phyloP scores from a whole-genome alignment of 148 eudicot species.

The Dysphania ambrosioides region DNA sequence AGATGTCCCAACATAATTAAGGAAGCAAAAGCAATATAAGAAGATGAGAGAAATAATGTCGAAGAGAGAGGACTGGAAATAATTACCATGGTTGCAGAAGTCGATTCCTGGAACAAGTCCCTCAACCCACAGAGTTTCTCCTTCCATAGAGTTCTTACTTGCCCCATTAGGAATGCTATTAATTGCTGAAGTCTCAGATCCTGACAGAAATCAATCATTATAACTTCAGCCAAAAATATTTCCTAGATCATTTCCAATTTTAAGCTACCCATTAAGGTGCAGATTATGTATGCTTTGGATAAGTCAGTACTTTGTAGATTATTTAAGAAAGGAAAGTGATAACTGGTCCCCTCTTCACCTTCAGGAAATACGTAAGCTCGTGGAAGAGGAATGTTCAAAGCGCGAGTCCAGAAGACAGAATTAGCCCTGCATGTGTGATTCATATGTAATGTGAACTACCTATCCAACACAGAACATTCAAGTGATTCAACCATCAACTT shows the following conservation, averaged over 20 bases:
- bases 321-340: neutral
- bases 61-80: neutral
- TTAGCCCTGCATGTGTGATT: conserved; percentile 65
- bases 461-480: neutral
- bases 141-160: conserved; percentile 34
- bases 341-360: conserved; percentile 34
- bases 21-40: neutral
- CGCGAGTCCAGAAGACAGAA: conserved; percentile 96
- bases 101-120: conserved; percentile 99
- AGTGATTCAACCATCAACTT: neutral
- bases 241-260: neutral
- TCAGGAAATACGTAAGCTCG: conserved; percentile 56
- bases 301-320: neutral
- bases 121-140: conserved; percentile 80
- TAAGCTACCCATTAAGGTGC: conserved; percentile 3
- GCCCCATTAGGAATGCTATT: conserved; percentile 31
- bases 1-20: neutral
- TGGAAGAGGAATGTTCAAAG: conserved; percentile 84
- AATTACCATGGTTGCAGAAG: conserved; percentile 94
- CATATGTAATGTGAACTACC: conserved; percentile 2
- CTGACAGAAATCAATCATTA: conserved; percentile 25
- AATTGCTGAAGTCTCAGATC: conserved; percentile 19
- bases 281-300: neutral
- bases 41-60: neutral
- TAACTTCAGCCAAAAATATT: conserved; percentile 1